Base-by-base conservation (phyloP, 1,284 basidiomycete species). In the Baeospora myosura region DNA sequence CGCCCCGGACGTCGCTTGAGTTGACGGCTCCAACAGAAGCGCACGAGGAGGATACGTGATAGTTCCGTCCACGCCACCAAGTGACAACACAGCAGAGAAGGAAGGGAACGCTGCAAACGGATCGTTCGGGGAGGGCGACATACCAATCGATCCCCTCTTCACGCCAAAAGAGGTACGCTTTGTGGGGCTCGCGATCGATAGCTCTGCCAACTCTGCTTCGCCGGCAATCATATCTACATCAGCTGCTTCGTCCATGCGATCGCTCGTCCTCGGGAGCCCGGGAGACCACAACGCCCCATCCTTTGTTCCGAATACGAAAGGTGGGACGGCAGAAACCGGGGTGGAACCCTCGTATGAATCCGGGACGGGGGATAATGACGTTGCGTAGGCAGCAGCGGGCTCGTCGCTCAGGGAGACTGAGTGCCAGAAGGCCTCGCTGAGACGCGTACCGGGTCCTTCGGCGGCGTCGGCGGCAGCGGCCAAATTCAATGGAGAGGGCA, bases 81-180 rank as follows among this genome's bases (percentile, higher is more conserved):
- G 46, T 34, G 55, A 46, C 17, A 67, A 46, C 3, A 59, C 63
- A n/a, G 63, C 52, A 5, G 59, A 51, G 47, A 70, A 68, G 8
- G 66, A 65, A 4, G 65, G 66, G 55, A 70, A 68, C 6, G 60
- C 56, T 12, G 66, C 62, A 39, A 64, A 62, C 2, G 66, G 65
- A 51, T 70, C 68, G 35, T 64, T 63, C 1, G 66, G 65, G 5
- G 65, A 62, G 1, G 66, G 66, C 2, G 67, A 66, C 20, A 64
- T 56, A 6, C 63, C 48, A 33, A 52, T 43, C 50, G 54, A 48
- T 51, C 58, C 47, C 47, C 55, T 18, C 16, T 40, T 20, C 26
- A 40, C 39, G 34, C 40, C 24, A 57, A 58, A 11, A 57, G 35
- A 7, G 12, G 32, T 34, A 18, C 32, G 32, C 14, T n/a, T 16